Conservation (phyloP, 495 filamentous ascomycete species). For the Ramalina intermedia region DNA sequence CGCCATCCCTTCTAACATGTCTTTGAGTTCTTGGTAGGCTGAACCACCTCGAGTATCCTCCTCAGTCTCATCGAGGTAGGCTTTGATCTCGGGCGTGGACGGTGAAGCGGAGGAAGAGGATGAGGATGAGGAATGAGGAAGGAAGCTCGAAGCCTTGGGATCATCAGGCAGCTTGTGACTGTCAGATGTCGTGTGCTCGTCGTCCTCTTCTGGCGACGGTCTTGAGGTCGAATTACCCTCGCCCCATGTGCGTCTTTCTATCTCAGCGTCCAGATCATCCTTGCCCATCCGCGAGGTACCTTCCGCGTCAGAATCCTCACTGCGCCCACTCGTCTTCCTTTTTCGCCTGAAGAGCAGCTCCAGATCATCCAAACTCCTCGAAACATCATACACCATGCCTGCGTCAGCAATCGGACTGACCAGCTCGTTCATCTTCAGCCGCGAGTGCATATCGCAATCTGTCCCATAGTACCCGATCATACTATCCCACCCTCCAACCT, state of each 20-base stretch:
- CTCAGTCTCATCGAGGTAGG: slow-evolving; percentile 6
- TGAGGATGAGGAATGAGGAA: too few relatives aligned
- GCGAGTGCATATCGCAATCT: slow-evolving; percentile 44
- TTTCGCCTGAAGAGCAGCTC: slow-evolving; percentile 12
- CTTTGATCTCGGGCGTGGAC: not conserved
- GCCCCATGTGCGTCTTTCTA: slow-evolving; percentile 2
- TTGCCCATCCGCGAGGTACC: not conserved
- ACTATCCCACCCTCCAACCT: slow-evolving; percentile 44
- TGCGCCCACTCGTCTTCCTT: not conserved
- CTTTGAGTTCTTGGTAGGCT: slow-evolving; percentile 9
- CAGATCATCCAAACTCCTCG: slow-evolving; percentile 7
- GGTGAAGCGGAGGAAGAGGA: not conserved
- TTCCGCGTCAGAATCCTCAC: not conserved
- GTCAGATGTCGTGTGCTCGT: too few relatives aligned
- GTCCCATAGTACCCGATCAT: slow-evolving; percentile 46
- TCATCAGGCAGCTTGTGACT: too few relatives aligned
- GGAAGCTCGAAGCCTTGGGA: too few relatives aligned
- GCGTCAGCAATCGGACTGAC: slow-evolving; percentile 9
- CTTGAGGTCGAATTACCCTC: not conserved
- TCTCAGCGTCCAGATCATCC: not conserved
- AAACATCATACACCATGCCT: slow-evolving; percentile 9
- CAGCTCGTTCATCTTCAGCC: slow-evolving; percentile 35
- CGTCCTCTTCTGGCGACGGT: too few relatives aligned
- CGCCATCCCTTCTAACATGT: slow-evolving; percentile 29
- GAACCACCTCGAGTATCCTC: slow-evolving; percentile 8